Evolutionary conservation across 768 basidiomycete genomes (phyloP).

Genomic region (Holtermanniella nyarrowii): DNA sequence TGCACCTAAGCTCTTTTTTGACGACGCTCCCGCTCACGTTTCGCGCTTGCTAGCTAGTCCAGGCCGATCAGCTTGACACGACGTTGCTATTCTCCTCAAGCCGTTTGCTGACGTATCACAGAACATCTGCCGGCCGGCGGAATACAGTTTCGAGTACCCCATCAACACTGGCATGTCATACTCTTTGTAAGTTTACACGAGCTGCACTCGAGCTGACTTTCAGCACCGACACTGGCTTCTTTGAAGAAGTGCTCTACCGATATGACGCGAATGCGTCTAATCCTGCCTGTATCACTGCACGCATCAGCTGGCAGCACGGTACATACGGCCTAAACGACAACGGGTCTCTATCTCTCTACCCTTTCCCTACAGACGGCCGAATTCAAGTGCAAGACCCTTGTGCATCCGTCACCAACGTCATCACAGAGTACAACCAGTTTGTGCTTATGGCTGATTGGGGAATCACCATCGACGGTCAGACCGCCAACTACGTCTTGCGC

Average conservation of each 20-base stretch:
- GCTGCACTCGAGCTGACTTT: not conserved
- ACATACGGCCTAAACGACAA: slow-evolving; percentile 57
- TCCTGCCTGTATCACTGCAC: slow-evolving; percentile 81
- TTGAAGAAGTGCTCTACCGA: slow-evolving; percentile 83
- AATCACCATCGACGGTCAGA: slow-evolving; percentile 57
- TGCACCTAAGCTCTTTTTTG: not conserved
- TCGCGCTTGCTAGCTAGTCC: too few relatives aligned
- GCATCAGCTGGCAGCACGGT: slow-evolving; percentile 85
- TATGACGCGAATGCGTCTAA: slow-evolving; percentile 73
- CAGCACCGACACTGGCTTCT: slow-evolving; percentile 65
- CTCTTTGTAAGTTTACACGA: slow-evolving; percentile 60
- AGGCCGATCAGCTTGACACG: too few relatives aligned
- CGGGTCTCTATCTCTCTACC: slow-evolving; percentile 65
- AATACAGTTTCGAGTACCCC: slow-evolving; percentile 74
- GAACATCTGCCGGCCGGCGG: slow-evolving; percentile 76
- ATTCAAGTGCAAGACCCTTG: slow-evolving; percentile 94
- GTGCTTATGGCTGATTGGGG: slow-evolving; percentile 50
- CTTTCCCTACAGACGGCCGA: slow-evolving; percentile 69
- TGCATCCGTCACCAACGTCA: slow-evolving; percentile 73
- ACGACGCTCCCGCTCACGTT: slow-evolving; percentile 1
- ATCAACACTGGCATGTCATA: slow-evolving; percentile 72
- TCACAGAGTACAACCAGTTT: slow-evolving; percentile 69
- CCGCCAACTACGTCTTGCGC: slow-evolving; percentile 58
- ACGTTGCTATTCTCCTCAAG: too few relatives aligned
- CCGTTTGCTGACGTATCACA: slow-evolving; percentile 36